phyloP scores from a whole-genome alignment of 148 eudicot genomes.

The Nepenthes mirabilis region DNA sequence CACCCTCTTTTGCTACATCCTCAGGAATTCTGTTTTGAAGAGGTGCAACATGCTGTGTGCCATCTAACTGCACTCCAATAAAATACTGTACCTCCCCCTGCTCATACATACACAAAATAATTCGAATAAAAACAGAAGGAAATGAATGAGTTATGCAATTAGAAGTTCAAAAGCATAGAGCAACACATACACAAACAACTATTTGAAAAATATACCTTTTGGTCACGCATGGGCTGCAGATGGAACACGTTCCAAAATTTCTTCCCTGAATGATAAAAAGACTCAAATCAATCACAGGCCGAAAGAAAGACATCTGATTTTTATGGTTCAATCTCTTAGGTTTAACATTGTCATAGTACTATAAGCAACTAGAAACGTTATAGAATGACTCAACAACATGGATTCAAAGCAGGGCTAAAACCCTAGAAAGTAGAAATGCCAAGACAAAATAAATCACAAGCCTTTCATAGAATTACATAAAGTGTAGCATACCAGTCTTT shows the following conservation, averaged over 20 bases:
- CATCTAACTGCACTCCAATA: constrained; percentile 55
- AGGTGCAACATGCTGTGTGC: constrained; percentile 84
- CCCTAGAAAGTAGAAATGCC: no score
- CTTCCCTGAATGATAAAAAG: constrained; percentile 41
- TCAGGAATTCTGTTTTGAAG: constrained; percentile 79
- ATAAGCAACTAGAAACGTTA: no score
- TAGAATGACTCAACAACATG: no score
- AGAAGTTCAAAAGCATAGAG: neutral
- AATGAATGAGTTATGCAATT: no score
- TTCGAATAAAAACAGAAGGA: no score
- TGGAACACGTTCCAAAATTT: constrained; percentile 98
- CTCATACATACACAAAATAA: neutral
- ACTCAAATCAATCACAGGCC: constrained; percentile 1
- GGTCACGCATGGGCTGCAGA: constrained; percentile 99
- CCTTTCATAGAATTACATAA: no score
- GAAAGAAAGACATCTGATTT: neutral
- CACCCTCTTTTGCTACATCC: constrained; percentile 53
- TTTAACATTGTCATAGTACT: no score
- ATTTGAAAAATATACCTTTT: constrained; percentile 38
- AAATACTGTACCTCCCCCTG: constrained; percentile 84
- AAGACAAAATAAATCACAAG: no score
- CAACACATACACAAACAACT: neutral
- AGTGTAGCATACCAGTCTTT: constrained; percentile 48
- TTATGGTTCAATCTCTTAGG: neutral
- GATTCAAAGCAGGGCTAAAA: no score